Base-by-base conservation (phyloP, 257 asterid species). In the Voacanga thouarsii region DNA sequence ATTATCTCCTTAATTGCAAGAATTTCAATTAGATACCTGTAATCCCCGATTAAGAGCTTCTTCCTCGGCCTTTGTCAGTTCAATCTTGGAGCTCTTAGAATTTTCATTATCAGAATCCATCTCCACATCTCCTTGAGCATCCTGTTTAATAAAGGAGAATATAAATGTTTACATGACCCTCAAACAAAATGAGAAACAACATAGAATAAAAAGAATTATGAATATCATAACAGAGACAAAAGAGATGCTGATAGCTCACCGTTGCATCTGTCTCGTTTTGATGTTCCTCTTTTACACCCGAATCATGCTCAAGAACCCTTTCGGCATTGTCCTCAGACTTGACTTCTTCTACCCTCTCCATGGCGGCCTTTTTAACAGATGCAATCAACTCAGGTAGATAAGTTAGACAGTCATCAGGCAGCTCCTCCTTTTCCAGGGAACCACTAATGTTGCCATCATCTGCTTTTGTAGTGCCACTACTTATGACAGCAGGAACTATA, bases 1-100 rank as follows among this genome's bases (percentile, higher is more conserved):
- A 68, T 30, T 28, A 44, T 63, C 53, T 55, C 37, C 24, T 39
- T 18, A 12, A 30, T 21, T 12, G 23, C 66, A 56, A 51, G 43
- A 19, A 23, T 30, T 39, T 28, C n/a, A n/a, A n/a, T 59, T 33
- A 26, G 53, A 65, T 80, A 96, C 99, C 99, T 96, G 99, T 86
- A 96, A 87, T 77, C 99, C 99, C 66, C 90, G 87, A 79, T 90
- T 94, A 70, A 93, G 79, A 81, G 99, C 99, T 85, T 93, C 99
- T 75, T 88, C 93, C 87, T 96, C 99, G 0, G 99, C 99, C 87
- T 88, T 88, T 71, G 98, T 96, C 63, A 83, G 88, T 89, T 96
- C 99, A 85, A 96, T 96, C 86, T 87, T 91, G 83, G 92, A 80
- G 59, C 79, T 85, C 56, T 84, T 83, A 67, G 86, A 79, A 84